A percentile compares a stretch with the other conserved stretches of the same genome.
Evolutionary conservation across 2,329 filamentous ascomycete genomes (phyloP).

Genomic region (Xylariomycetidae sp.): DNA sequence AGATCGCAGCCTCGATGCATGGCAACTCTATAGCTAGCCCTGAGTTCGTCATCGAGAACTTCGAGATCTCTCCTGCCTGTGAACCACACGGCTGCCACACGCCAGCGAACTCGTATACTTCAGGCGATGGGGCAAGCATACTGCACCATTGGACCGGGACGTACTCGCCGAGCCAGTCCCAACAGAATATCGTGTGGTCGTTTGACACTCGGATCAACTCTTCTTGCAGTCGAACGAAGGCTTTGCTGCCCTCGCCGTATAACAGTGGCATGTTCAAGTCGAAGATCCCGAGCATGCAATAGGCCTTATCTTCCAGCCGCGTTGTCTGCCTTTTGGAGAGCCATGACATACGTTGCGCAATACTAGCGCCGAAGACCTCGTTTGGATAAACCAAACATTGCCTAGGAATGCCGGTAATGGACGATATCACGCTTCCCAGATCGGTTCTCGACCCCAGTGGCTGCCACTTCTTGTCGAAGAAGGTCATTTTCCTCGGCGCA

Average conservation of each 20-base stretch:
- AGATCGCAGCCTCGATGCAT: no score
- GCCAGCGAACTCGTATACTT: no score
- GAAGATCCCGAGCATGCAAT: constrained; percentile 12
- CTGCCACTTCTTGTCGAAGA: constrained; percentile 6
- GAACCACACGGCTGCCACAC: no score
- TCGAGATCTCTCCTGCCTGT: no score
- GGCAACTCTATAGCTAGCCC: no score
- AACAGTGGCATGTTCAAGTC: constrained; percentile 12
- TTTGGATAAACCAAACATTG: neutral
- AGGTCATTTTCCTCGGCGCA: constrained; percentile 4
- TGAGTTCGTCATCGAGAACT: no score
- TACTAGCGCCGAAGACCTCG: neutral
- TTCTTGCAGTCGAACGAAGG: constrained; percentile 9
- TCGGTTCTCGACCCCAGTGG: neutral
- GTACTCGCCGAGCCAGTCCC: neutral
- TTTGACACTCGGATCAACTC: constrained; percentile 6
- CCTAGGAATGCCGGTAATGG: constrained; percentile 5
- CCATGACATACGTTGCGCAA: constrained; percentile 9
- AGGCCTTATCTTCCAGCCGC: constrained; percentile 10
- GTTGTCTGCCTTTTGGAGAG: constrained; percentile 5
- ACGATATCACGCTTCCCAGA: neutral
- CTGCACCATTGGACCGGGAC: neutral
- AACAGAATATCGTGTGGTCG: constrained; percentile 6
- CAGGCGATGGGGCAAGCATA: constrained; percentile 4
- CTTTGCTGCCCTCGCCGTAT: constrained; percentile 6